phyloP scores from a whole-genome alignment of 179 eudicot genomes.

The Pouteria campechiana region DNA sequence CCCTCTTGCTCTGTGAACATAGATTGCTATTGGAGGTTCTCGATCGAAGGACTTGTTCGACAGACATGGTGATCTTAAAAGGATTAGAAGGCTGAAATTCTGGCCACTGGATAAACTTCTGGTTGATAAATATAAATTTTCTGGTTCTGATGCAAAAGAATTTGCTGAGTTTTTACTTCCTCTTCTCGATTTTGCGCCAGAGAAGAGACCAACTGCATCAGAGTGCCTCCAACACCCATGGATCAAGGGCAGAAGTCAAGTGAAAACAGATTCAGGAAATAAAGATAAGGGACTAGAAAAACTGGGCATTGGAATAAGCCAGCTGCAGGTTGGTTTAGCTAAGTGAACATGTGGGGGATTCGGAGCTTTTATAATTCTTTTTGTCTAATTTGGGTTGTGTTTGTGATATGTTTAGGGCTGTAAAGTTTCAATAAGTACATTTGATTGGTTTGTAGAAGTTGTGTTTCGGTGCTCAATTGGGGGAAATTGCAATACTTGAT shows the following conservation, averaged over 20 bases:
- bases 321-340: constrained; percentile 37
- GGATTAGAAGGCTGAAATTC: constrained; percentile 80
- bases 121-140: constrained; percentile 53
- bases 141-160: constrained; percentile 56
- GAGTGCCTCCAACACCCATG: constrained; percentile 89
- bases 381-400: constrained; percentile 5
- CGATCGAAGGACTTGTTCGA: constrained; percentile 85
- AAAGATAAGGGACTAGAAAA: constrained; percentile 28
- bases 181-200: constrained; percentile 76
- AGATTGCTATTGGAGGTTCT: constrained; percentile 69
- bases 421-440: too few relatives aligned
- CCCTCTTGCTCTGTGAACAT: constrained; percentile 9
- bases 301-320: constrained; percentile 29
- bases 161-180: constrained; percentile 73
- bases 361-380: constrained; percentile 1
- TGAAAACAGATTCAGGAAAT: constrained; percentile 15
- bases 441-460: too few relatives aligned
- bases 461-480: too few relatives aligned
- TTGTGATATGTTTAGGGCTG: constrained; percentile 15
- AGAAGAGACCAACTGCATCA: constrained; percentile 80
- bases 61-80: constrained; percentile 81
- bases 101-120: constrained; percentile 64
- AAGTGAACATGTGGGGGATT: constrained; percentile 14
- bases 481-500: too few relatives aligned
- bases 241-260: constrained; percentile 31